phyloP scores from a whole-genome alignment of 192 early-diverging fungal genomes.

The Gaertneriomyces sp. region DNA sequence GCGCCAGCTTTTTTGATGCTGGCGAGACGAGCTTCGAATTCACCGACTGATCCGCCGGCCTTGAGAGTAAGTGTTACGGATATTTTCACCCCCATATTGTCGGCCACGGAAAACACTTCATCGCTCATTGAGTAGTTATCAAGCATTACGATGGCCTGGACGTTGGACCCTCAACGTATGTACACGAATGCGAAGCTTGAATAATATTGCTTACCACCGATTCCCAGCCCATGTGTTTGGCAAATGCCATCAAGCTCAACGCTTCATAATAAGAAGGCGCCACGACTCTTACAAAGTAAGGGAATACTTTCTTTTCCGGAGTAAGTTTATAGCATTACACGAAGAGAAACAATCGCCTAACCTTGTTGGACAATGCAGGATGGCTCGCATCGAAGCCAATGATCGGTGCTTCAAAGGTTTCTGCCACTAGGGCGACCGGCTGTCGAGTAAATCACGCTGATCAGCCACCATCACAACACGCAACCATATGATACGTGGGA shows the following conservation, averaged over 20 bases:
- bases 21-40: not conserved
- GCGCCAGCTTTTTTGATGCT: not conserved
- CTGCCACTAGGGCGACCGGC: not conserved
- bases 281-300: not conserved
- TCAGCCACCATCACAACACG: too few species aligned
- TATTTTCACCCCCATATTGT: not conserved
- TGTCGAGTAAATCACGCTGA: not conserved
- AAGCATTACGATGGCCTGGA: not conserved
- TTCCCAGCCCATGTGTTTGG: not conserved
- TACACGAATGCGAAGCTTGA: not conserved
- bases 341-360: not conserved
- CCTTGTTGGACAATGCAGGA: not conserved
- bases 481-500: too few species aligned
- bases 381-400: not conserved
- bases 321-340: too few species aligned
- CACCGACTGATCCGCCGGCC: not conserved
- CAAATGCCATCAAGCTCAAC: conserved; percentile 1
- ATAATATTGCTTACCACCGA: not conserved
- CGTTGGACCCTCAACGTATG: not conserved
- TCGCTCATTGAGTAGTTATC: not conserved
- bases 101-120: not conserved
- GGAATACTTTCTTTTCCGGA: not conserved
- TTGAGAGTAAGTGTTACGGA: not conserved
- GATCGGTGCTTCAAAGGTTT: not conserved
- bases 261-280: not conserved